phyloP scores from a whole-genome alignment of 2,329 filamentous ascomycete species.

The Xylariaceae sp. region DNA sequence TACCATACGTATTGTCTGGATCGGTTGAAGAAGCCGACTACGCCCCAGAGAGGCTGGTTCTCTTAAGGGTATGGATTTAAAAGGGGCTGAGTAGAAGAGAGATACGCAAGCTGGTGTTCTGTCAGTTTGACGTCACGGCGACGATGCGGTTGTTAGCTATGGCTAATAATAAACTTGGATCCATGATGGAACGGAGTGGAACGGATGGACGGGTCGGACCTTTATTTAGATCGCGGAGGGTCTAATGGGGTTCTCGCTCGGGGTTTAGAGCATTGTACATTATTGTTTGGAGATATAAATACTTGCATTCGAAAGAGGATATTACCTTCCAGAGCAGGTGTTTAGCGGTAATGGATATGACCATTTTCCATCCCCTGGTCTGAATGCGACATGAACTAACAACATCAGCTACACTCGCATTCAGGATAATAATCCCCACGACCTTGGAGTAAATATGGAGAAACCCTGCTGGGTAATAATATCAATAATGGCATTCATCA shows the following conservation, averaged over 20 bases:
- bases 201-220: background rate
- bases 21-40: conserved; percentile 36
- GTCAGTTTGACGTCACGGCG: background rate
- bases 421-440: no score
- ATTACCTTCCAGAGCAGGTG: background rate
- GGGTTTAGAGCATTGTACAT: background rate
- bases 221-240: background rate
- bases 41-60: conserved; percentile 29
- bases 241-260: background rate
- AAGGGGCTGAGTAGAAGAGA: no score
- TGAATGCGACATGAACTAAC: no score
- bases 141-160: background rate
- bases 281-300: background rate
- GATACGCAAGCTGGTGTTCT: no score
- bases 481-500: no score
- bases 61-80: conserved; percentile 24
- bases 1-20: conserved; percentile 35
- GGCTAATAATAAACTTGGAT: background rate
- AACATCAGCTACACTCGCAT: no score
- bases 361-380: no score
- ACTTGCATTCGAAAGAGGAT: background rate
- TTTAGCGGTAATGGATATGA: no score
- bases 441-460: no score
- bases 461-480: no score
- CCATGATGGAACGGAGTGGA: background rate